Percentiles rank a stretch among this genome's conserved stretches.
Evolutionary conservation across 371 early-diverging fungal species (phyloP).

Genomic region (Nematocida sp.): DNA sequence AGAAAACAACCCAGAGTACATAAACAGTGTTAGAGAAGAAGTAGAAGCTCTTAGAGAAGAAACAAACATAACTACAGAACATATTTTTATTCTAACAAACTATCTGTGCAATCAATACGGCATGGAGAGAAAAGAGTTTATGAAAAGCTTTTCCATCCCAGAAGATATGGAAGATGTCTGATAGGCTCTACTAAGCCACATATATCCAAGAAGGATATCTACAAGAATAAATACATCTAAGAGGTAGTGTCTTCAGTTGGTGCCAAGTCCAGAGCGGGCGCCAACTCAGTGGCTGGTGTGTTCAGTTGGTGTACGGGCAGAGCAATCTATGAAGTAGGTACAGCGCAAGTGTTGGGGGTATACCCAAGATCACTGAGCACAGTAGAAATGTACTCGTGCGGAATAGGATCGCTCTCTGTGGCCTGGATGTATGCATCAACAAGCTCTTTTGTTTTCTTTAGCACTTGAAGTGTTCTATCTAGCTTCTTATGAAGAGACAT

Average conservation of each 20-base stretch:
- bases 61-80: constrained; percentile 67
- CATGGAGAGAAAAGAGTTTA: constrained; percentile 70
- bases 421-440: background rate
- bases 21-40: background rate
- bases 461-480: background rate
- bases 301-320: too few relatives aligned
- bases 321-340: too few relatives aligned
- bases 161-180: constrained; percentile 82
- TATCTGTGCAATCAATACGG: constrained; percentile 73
- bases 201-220: too few relatives aligned
- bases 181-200: too few relatives aligned
- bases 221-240: too few relatives aligned
- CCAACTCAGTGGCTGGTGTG: too few relatives aligned
- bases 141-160: constrained; percentile 70
- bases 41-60: background rate
- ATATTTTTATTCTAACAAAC: constrained; percentile 75
- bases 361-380: too few relatives aligned
- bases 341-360: too few relatives aligned
- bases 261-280: too few relatives aligned
- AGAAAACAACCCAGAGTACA: constrained; percentile 38
- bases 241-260: too few relatives aligned
- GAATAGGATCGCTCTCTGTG: background rate
- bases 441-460: background rate
- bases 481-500: background rate
- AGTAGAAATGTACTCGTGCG: too few relatives aligned